Evolutionary conservation across 1,284 basidiomycete species (phyloP).

Genomic region (Moesziomyces sp.): DNA sequence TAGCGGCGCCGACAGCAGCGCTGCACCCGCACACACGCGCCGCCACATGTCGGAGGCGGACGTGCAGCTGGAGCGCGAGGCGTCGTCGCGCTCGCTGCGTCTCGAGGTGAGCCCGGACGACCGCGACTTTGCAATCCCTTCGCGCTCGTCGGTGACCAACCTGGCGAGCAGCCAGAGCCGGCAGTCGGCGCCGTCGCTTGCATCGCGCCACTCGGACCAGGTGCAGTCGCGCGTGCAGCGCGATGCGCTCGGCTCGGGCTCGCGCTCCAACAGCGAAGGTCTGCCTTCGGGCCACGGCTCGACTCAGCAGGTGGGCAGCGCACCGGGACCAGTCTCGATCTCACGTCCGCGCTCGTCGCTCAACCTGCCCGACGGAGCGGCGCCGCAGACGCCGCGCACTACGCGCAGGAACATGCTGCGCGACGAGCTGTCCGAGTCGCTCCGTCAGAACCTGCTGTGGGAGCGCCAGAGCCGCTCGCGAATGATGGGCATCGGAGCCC

Average conservation of each 20-base stretch:
- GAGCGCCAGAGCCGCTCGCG: slow-evolving; percentile 72
- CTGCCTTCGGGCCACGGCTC: slow-evolving; percentile 24
- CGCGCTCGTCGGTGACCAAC: slow-evolving; percentile 30
- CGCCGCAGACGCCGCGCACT: slow-evolving; percentile 83
- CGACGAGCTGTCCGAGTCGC: slow-evolving; percentile 84
- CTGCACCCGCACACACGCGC: slow-evolving; percentile 6
- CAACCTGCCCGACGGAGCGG: slow-evolving; percentile 66
- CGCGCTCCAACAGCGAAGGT: slow-evolving; percentile 51
- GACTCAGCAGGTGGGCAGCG: slow-evolving; percentile 8
- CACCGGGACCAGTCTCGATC: slow-evolving; percentile 35
- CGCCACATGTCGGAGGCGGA: slow-evolving; percentile 24
- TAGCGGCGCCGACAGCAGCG: slow-evolving; percentile 5
- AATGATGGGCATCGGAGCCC: slow-evolving; percentile 62
- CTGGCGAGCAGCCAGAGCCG: slow-evolving; percentile 25
- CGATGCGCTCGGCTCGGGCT: slow-evolving; percentile 30
- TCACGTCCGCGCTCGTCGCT: slow-evolving; percentile 40
- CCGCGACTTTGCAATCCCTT: slow-evolving; percentile 46
- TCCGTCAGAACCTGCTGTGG: slow-evolving; percentile 85
- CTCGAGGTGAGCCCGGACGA: slow-evolving; percentile 51
- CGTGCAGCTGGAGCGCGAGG: slow-evolving; percentile 27
- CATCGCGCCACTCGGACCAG: slow-evolving; percentile 42
- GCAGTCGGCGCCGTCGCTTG: slow-evolving; percentile 39
- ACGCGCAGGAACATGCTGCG: slow-evolving; percentile 84
- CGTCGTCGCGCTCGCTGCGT: slow-evolving; percentile 41
- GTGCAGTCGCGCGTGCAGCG: slow-evolving; percentile 20